Evolutionary conservation across 108 stramenopile genomes (phyloP).

Genomic region (Bacterosira constricta): DNA sequence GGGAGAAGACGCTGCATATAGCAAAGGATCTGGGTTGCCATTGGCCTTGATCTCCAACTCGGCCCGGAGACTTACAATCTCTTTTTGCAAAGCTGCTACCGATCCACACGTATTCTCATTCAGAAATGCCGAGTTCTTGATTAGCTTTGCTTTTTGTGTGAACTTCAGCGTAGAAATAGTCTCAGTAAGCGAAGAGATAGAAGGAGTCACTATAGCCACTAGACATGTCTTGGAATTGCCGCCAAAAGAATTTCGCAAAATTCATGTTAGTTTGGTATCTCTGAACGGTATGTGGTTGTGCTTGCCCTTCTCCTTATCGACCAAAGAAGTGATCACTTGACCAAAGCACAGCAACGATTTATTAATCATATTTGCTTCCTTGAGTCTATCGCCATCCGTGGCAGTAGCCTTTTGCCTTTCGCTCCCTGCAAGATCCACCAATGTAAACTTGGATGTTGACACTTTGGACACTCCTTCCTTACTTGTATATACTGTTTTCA

Average conservation of each 20-base stretch:
- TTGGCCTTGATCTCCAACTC: constrained; percentile 5
- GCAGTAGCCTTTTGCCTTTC: constrained; percentile 40
- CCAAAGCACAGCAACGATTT: constrained; percentile 66
- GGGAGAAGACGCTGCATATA: neutral
- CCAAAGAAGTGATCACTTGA: constrained; percentile 71
- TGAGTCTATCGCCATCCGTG: constrained; percentile 56
- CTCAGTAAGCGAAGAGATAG: constrained; percentile 18
- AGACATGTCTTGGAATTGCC: constrained; percentile 53
- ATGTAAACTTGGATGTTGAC: constrained; percentile 28
- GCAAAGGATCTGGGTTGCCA: no score
- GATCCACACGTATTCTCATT: constrained; percentile 43
- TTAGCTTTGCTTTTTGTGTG: constrained; percentile 47
- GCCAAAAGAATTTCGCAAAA: constrained; percentile 39
- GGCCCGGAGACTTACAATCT: constrained; percentile 32
- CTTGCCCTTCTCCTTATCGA: constrained; percentile 41
- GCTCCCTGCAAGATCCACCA: constrained; percentile 42
- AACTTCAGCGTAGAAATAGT: constrained; percentile 52
- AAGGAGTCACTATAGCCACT: constrained; percentile 49
- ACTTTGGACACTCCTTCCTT: constrained; percentile 31
- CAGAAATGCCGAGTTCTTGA: constrained; percentile 40
- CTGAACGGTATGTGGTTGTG: constrained; percentile 41
- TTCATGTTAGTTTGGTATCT: constrained; percentile 52
- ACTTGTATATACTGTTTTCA: constrained; percentile 34
- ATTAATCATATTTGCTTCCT: constrained; percentile 79
- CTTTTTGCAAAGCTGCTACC: constrained; percentile 32